Base-by-base conservation (phyloP, 2,329 filamentous ascomycete genomes). In the Aureobasidium namibiae region DNA sequence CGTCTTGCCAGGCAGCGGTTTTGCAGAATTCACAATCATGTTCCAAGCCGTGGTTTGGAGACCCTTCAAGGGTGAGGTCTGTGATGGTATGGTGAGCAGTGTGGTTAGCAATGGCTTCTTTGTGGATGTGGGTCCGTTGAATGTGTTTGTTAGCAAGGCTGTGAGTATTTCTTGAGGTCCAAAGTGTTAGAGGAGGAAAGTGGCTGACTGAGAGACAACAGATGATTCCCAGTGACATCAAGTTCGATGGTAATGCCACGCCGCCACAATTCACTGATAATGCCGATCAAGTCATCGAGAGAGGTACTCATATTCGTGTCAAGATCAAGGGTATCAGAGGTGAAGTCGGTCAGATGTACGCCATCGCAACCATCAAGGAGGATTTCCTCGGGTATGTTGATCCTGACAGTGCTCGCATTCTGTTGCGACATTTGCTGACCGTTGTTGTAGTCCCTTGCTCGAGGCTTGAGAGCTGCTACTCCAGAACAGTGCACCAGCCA, bases 251-350 rank as follows among this genome's bases (percentile, higher is more conserved):
- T 48, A 96, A 96, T 67, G 92, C 92, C 54, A 96, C 92, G 38
- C 94, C 94, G n/a, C 91, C 92, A 2, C 90, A 95, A 69, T 99
- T 91, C 74, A 96, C 92, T 39, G 92, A 99, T 73, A 92, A 96
- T 68, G 90, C 89, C 63, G 94, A 96, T 65, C 90, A 92, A 65
- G 87, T 91, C 36, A 95, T 99, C 68, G 92, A 97, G 75, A 90
- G 91, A 61, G 90, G 91, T 49, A 95, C 92, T 16, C 92, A 96
- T 67, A 85, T 99, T 63, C 89, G 94, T 48, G 84, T 97, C 65
- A 96, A 96, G 76, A 87, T 99, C 64, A 90, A 96, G 67, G 94
- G 94, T 74, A 89, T 92, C 53, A 85, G 95, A 74, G 92, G 89
- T 64, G 94, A 97, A 72, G 90, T 97, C 54, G 90, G 90, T 63